Conservation (phyloP, 805 yeast genomes). For the Candida rishiriensis region DNA sequence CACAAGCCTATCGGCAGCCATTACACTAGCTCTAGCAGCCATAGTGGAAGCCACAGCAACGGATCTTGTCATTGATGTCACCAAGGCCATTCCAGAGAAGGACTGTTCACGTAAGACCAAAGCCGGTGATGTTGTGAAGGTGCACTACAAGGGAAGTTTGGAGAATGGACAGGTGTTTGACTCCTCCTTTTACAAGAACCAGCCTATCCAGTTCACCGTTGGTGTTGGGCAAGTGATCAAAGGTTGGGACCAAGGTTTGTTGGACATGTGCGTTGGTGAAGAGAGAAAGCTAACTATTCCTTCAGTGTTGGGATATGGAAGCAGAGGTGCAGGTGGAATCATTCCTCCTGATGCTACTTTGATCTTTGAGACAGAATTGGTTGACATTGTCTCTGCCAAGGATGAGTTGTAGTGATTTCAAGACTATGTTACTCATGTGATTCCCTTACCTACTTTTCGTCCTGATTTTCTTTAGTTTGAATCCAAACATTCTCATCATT, state of each 20-base stretch:
- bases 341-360: constrained; percentile 78
- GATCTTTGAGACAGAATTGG: constrained; percentile 60
- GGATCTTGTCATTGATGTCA: constrained; percentile 33
- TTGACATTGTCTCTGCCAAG: constrained; percentile 36
- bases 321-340: constrained; percentile 58
- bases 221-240: constrained; percentile 78
- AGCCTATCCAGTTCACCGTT: constrained; percentile 66
- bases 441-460: too few species aligned
- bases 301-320: constrained; percentile 73
- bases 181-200: constrained; percentile 57
- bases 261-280: constrained; percentile 86
- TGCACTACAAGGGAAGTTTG: constrained; percentile 76
- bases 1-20: too few species aligned
- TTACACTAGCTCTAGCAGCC: background rate
- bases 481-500: too few species aligned
- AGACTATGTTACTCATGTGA: too few species aligned
- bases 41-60: background rate
- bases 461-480: too few species aligned
- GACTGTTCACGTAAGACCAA: constrained; percentile 56
- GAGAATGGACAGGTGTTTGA: constrained; percentile 72
- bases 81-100: constrained; percentile 42
- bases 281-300: constrained; percentile 77
- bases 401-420: constrained; percentile 20
- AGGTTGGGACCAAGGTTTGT: constrained; percentile 90
- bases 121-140: constrained; percentile 63